Evolutionary conservation across 129 eudicot species (phyloP).

Genomic region (Pulicaria dysenterica): DNA sequence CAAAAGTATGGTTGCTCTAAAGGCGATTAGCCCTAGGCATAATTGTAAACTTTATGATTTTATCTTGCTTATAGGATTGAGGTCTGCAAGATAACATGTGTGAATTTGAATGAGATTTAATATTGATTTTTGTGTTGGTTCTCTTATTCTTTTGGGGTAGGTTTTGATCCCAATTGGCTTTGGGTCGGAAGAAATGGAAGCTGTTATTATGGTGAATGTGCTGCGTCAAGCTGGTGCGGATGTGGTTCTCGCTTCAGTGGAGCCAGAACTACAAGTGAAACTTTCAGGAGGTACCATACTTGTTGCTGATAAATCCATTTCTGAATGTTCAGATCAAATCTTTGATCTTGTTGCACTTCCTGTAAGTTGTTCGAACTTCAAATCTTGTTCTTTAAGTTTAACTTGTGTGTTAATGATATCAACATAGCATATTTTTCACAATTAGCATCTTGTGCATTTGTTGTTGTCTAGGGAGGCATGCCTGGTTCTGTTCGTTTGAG

Average conservation of each 20-base stretch:
- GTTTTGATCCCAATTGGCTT: slow-evolving; percentile 89
- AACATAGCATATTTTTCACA: not conserved
- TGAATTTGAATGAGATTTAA: not conserved
- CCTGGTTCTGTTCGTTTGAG: slow-evolving; percentile 93
- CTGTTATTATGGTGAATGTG: slow-evolving; percentile 76
- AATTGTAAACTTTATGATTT: not conserved
- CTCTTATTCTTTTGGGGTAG: slow-evolving; percentile 30
- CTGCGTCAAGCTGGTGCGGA: slow-evolving; percentile 84
- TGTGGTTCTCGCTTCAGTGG: slow-evolving; percentile 89
- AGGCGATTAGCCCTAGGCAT: not conserved
- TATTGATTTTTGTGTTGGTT: slow-evolving; percentile 1
- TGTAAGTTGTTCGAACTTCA: slow-evolving; percentile 46
- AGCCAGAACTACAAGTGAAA: slow-evolving; percentile 77
- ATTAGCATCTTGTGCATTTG: not conserved
- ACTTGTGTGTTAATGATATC: not conserved
- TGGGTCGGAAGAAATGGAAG: slow-evolving; percentile 98
- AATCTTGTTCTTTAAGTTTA: not conserved
- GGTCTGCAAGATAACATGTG: not conserved
- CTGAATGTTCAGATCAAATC: slow-evolving; percentile 57
- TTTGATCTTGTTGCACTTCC: slow-evolving; percentile 89
- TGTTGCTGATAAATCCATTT: slow-evolving; percentile 70
- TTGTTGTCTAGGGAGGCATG: slow-evolving; percentile 82
- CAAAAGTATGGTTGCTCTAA: not conserved
- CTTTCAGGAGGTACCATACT: slow-evolving; percentile 76
- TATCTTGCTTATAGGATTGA: slow-evolving; percentile 11